These are phyloP conservation scores for Besnoitia besnoiti DNA, from an alignment of 169 alveolate species.

Conservation along the genomic window DNA sequence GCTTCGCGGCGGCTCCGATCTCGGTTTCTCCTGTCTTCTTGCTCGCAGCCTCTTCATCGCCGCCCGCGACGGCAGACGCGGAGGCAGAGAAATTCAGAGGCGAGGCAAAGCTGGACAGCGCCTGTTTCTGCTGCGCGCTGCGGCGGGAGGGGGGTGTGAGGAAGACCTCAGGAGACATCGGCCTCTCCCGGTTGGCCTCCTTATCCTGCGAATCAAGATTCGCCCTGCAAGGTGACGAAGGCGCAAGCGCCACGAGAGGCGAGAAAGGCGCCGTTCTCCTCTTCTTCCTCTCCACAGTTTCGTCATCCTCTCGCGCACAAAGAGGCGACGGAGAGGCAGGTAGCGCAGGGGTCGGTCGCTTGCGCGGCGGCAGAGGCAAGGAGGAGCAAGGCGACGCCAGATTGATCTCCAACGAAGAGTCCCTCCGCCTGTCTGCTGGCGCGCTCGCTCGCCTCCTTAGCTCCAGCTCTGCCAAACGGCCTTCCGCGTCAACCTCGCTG, in stretches of 20 bases:
- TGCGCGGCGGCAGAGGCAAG: neutral
- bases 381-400: neutral
- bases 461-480: neutral
- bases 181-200: too few species aligned
- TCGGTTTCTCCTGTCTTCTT: too few species aligned
- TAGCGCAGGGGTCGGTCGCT: neutral
- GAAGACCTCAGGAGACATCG: neutral
- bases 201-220: too few species aligned
- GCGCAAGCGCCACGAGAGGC: too few species aligned
- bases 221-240: too few species aligned
- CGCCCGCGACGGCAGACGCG: neutral
- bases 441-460: neutral
- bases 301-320: neutral
- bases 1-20: too few species aligned
- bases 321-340: neutral
- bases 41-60: neutral
- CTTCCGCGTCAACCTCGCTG: too few species aligned
- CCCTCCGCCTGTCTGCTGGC: neutral
- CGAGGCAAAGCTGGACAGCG: neutral
- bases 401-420: neutral
- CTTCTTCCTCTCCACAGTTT: neutral
- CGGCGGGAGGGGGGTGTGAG: neutral
- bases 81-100: neutral
- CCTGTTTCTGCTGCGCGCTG: neutral
- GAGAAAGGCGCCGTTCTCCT: too few species aligned